Conservation (phyloP, 2,329 filamentous ascomycete genomes). For the Didymella segeticola region DNA sequence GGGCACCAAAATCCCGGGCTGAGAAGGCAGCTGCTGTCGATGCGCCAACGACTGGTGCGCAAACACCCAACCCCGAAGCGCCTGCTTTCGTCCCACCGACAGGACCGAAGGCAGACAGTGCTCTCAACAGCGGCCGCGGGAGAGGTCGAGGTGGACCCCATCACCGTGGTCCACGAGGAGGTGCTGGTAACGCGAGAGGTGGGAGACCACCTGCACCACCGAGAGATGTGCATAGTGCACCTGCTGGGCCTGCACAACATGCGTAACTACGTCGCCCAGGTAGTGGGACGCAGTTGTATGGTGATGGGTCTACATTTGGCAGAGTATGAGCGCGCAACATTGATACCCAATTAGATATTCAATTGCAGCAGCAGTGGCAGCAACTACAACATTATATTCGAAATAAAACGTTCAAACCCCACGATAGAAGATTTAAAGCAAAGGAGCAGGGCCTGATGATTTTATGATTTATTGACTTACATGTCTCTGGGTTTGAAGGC, state of each 20-base stretch:
- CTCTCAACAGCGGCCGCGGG: neutral
- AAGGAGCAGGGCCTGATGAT: no score
- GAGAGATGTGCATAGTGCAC: slow-evolving; percentile 19
- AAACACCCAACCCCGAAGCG: slow-evolving; percentile 3
- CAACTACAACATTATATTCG: no score
- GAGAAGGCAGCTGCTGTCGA: neutral
- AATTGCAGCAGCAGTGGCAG: no score
- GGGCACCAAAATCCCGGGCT: neutral
- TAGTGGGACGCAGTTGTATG: no score
- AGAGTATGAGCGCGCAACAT: no score
- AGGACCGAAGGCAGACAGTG: neutral
- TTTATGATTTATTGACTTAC: no score
- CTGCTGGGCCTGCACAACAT: slow-evolving; percentile 6
- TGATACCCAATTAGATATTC: no score
- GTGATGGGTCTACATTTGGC: no score
- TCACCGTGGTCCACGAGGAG: slow-evolving; percentile 32
- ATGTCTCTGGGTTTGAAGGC: no score
- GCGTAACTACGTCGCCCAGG: neutral
- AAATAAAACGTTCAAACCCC: no score
- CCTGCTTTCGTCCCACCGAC: neutral
- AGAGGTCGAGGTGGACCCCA: slow-evolving; percentile 25
- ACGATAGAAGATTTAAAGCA: no score
- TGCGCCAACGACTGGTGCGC: neutral
- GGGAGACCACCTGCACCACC: slow-evolving; percentile 24
- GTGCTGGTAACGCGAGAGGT: slow-evolving; percentile 30